Conservation (phyloP, 768 basidiomycete species). For the Candolleomyces eurysporus region DNA sequence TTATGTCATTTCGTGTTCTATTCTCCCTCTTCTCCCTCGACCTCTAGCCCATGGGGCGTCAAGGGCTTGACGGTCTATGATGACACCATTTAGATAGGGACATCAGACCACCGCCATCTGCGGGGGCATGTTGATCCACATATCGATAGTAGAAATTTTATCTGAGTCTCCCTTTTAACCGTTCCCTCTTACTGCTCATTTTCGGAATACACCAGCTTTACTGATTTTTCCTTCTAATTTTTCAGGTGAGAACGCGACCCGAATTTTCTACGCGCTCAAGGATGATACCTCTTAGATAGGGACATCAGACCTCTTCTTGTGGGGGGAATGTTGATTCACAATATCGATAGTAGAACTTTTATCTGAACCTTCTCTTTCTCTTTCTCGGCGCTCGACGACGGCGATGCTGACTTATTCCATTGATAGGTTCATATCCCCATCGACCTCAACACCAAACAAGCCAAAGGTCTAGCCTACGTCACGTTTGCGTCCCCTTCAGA, state of each 20-base stretch:
- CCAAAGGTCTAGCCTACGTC: constrained; percentile 53
- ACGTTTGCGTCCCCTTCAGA: constrained; percentile 39
- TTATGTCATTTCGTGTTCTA: constrained; percentile 8
- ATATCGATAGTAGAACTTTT: constrained; percentile 62
- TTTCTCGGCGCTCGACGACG: background rate
- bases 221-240: background rate
- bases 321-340: constrained; percentile 55
- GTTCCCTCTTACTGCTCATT: too few species aligned
- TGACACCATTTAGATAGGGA: constrained; percentile 53
- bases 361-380: constrained; percentile 2
- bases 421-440: constrained; percentile 49
- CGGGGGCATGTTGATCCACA: constrained; percentile 37
- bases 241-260: constrained; percentile 37
- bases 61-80: constrained; percentile 21
- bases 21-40: background rate
- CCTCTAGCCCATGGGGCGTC: background rate
- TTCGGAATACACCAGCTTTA: too few species aligned
- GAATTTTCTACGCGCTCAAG: constrained; percentile 3
- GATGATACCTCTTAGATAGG: constrained; percentile 52
- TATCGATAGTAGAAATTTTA: constrained; percentile 55
- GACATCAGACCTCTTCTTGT: constrained; percentile 54
- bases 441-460: constrained; percentile 41
- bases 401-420: constrained; percentile 11
- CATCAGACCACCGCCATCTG: constrained; percentile 43
- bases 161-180: constrained; percentile 26